Percentiles rank a stretch among this genome's conserved stretches.
These are phyloP conservation scores for Gracilaria gracilis DNA, from an alignment of 23 red algal genomes.

Conservation along the genomic window DNA sequence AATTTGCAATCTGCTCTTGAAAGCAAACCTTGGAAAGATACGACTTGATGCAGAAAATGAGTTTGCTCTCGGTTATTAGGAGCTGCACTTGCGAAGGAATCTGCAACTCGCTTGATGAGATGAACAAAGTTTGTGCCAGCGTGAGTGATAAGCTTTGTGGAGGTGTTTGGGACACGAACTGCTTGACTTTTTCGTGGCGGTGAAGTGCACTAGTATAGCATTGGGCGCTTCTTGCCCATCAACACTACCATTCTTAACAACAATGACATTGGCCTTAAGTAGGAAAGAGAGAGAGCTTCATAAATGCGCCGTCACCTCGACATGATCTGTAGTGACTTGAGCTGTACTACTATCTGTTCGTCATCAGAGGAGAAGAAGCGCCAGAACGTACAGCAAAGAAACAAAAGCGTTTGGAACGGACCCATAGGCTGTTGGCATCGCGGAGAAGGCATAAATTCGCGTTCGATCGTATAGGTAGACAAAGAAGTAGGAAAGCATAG, in stretches of 20 bases:
- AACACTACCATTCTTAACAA: background rate
- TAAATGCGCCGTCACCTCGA: background rate
- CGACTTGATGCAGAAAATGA: too few species aligned
- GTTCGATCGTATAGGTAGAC: constrained; percentile 48
- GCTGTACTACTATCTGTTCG: too few species aligned
- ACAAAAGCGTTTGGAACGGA: constrained; percentile 36
- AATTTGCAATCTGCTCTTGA: too few species aligned
- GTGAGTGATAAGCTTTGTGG: constrained; percentile 54
- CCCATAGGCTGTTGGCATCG: constrained; percentile 38
- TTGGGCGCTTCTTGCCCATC: background rate
- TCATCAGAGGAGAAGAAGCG: constrained; percentile 4
- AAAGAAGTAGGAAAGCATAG: constrained; percentile 65
- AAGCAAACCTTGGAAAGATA: too few species aligned
- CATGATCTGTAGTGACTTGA: constrained; percentile 27
- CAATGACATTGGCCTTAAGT: constrained; percentile 1
- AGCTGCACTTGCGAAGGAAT: background rate
- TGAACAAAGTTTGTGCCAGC: constrained; percentile 35
- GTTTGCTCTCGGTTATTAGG: background rate
- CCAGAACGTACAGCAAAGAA: constrained; percentile 10
- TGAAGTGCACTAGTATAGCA: constrained; percentile 24
- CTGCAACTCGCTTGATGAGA: background rate
- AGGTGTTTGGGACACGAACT: background rate
- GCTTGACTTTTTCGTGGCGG: constrained; percentile 26
- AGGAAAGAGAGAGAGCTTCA: constrained; percentile 44
- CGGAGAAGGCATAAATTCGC: constrained; percentile 39